Evolutionary conservation across 2,329 filamentous ascomycete genomes (phyloP), one percentile per base, ranked within the genome.

Genomic region (Paraconiothyrium brasiliense): DNA sequence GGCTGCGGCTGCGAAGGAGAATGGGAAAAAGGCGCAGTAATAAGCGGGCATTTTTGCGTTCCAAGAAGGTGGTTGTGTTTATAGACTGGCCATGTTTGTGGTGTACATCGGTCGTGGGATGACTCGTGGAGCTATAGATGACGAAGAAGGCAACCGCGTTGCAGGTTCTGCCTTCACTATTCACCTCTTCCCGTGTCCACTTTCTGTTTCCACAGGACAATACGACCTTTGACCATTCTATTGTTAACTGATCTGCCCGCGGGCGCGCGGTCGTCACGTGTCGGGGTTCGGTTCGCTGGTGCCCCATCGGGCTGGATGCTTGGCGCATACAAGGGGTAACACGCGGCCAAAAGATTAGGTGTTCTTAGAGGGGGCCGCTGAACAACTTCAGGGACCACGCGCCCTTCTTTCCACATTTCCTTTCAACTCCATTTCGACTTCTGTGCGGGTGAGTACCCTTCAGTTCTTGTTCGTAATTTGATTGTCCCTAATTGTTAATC

Each of bases 1-100:
- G 58, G 62, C 66, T 22, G 73, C 64, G 37, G 64, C 64, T 20
- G 73, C 63, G 43, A 63, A 63, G 11, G 63, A 63, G 49, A 62
- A 67, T 54, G 67, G 43, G 24, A 71, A 73, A 64, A 76, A 77
- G 62, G 64, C 58, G 11, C 67, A 74, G 51, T 76, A 56, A 68
- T 35, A 11, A 16, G 30, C 8, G 46, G 16, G 14, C 27, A 37
- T 20, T 3, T 44, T 1, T 54, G 37, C 51, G 24, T 14, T 8
- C 20, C 7, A 46, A 13, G 20, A 24, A 24, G 20, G 1, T 24
- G 43, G 20, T 22, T 20, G 20, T 24, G 43, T 46, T 6, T 22
- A 22, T 46, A 24, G 43, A 13, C 1, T 24, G 20, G 20, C 11
- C n/a, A 4, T 41, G 8, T 22, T 20, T 8, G 20, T 20, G 24